Evolutionary conservation across 2,329 filamentous ascomycete genomes (phyloP).

Genomic region (Grosmannia huntii): DNA sequence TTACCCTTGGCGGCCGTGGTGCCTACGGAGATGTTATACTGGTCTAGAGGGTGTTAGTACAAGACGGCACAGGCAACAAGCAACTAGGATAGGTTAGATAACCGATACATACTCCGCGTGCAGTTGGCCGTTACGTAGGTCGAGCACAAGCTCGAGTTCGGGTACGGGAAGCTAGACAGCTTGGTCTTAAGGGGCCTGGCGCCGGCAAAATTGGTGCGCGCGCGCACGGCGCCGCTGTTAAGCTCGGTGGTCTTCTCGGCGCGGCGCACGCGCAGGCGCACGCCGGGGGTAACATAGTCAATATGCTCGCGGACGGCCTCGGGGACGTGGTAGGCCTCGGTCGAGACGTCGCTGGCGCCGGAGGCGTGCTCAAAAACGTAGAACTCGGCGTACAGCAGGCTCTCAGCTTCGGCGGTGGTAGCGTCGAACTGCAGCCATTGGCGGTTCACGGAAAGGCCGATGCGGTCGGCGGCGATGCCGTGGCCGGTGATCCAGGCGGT

Average conservation of each 20-base stretch:
- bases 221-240: not conserved
- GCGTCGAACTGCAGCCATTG: conserved; percentile 14
- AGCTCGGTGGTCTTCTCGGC: not conserved
- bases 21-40: conserved; percentile 11
- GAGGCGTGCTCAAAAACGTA: no score
- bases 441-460: conserved; percentile 4
- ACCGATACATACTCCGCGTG: conserved; percentile 6
- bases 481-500: no score
- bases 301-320: conserved; percentile 33
- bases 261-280: conserved; percentile 24
- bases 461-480: not conserved
- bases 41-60: no score
- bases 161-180: conserved; percentile 4
- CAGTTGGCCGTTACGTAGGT: conserved; percentile 8
- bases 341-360: no score
- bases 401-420: conserved; percentile 10
- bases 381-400: conserved; percentile 3
- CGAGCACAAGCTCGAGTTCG: conserved; percentile 4
- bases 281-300: conserved; percentile 42
- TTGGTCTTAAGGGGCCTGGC: conserved; percentile 2
- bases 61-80: no score
- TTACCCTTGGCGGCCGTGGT: conserved; percentile 2
- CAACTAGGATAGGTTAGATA: no score
- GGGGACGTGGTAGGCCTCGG: conserved; percentile 26
- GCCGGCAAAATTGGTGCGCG: not conserved